Base-by-base conservation (phyloP, 1,284 basidiomycete genomes). In the Trametes hirsuta region DNA sequence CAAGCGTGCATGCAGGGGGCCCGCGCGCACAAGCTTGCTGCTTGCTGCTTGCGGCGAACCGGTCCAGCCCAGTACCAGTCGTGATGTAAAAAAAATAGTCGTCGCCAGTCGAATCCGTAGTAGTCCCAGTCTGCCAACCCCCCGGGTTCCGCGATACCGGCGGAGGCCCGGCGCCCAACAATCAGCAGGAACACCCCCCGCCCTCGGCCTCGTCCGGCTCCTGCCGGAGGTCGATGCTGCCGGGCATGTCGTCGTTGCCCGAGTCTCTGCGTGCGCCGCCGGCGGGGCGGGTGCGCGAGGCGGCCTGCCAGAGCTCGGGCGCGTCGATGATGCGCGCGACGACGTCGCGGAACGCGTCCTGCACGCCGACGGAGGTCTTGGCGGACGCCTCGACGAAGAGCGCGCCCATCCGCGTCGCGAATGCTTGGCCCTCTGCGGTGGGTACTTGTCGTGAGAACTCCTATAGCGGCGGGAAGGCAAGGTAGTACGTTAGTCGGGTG, bases 391-490 rank as follows among this genome's bases (percentile, higher is more conserved):
- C 95, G 47, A 97, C 80, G 75, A 97, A 98, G 41, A 95, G 79
- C 11, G 89, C 91, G 36, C 85, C 85, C 84, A 94, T 92, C 48
- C 89, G 83, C 34, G 82, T 78, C 0, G 97, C 97, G 70, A 97
- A 98, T 1, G 83, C 83, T 59, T 85, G 76, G 0, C 89, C 97
- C 71, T 98, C 95, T 0, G 86, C 77, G 2, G 84, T 87, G 0
- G 91, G 77, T 4, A 99, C 95, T 72, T 95, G 90, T 1, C 97
- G 85, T 5, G 92, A 94, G 74, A 90, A 91, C 71, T 97, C 96
- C 92, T 95, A 66, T 15, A 36, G 3, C 15, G 4, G 30, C 14
- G 6, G 11, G 8, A 18, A 9, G 35, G n/a, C 3, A 25, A 65
- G 57, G 36, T n/a, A 3, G 39, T 5, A 60, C 24, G 22, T 21